Evolutionary conservation across 306 rosid species (phyloP).

Genomic region (Vigna reflexopilosa): DNA sequence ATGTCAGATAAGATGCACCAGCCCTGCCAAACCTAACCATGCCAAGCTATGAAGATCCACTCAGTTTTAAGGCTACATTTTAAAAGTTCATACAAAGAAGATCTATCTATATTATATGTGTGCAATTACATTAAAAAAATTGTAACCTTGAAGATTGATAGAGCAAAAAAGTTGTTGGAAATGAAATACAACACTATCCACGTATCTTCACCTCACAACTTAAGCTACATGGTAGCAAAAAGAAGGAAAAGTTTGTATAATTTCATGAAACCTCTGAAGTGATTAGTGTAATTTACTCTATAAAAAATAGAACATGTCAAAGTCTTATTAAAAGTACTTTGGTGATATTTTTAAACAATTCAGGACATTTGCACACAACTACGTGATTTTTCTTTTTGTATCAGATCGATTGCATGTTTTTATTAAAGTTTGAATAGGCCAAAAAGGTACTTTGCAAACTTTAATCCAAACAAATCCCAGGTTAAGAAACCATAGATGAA

Average conservation of each 20-base stretch:
- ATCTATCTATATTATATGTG: neutral
- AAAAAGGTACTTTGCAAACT: neutral
- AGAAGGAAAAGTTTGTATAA: too few species aligned
- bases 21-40: neutral
- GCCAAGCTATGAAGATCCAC: neutral
- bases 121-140: neutral
- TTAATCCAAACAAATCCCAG: neutral
- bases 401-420: neutral
- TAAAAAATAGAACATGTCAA: neutral
- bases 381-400: neutral
- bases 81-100: neutral
- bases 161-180: neutral
- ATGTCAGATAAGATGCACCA: neutral
- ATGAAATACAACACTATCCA: neutral
- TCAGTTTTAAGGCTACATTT: slow-evolving; percentile 4
- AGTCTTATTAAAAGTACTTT: neutral
- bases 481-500: neutral
- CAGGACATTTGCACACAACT: neutral
- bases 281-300: too few species aligned
- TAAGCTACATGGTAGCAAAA: neutral
- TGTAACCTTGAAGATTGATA: neutral
- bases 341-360: neutral
- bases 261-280: too few species aligned
- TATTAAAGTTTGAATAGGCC: neutral
- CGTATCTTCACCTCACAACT: neutral